Evolutionary conservation across 495 filamentous ascomycete genomes (phyloP).

Genomic region (Rhizodiscina lignyota): DNA sequence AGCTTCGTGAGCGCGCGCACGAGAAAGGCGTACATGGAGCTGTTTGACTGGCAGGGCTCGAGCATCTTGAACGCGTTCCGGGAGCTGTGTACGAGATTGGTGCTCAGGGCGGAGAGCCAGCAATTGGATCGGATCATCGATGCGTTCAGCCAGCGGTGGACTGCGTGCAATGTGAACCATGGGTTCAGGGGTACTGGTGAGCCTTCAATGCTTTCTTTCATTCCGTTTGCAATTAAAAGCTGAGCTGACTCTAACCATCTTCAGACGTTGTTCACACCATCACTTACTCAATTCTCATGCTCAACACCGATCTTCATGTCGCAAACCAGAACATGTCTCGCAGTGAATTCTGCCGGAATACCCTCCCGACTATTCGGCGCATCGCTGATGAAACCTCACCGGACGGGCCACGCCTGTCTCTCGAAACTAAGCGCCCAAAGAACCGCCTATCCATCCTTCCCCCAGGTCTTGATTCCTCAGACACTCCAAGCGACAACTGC

Average conservation of each 20-base stretch:
- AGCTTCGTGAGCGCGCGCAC: conserved; percentile 47
- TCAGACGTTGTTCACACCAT: conserved; percentile 93
- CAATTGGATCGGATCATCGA: conserved; percentile 90
- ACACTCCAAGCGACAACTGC: conserved; percentile 19
- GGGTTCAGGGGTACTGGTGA: too few relatives aligned
- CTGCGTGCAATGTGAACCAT: conserved; percentile 82
- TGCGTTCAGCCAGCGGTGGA: conserved; percentile 78
- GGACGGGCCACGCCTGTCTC: conserved; percentile 13
- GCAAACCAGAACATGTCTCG: conserved; percentile 95
- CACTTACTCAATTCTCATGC: conserved; percentile 82
- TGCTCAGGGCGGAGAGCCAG: conserved; percentile 85
- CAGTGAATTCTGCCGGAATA: conserved; percentile 89
- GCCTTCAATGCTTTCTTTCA: too few relatives aligned
- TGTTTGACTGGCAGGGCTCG: conserved; percentile 71
- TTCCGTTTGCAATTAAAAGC: too few relatives aligned
- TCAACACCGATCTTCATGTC: conserved; percentile 92
- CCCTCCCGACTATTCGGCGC: conserved; percentile 72
- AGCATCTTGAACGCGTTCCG: conserved; percentile 71
- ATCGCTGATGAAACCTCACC: conserved; percentile 41
- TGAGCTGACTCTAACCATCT: too few relatives aligned
- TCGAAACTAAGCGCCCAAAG: conserved; percentile 14
- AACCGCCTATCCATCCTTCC: conserved; percentile 21
- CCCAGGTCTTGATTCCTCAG: conserved; percentile 14
- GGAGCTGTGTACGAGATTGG: conserved; percentile 62
- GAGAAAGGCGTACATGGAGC: conserved; percentile 73